These are phyloP conservation scores for Mycena belliarum DNA, from an alignment of 768 basidiomycete genomes.

Conservation along the genomic window DNA sequence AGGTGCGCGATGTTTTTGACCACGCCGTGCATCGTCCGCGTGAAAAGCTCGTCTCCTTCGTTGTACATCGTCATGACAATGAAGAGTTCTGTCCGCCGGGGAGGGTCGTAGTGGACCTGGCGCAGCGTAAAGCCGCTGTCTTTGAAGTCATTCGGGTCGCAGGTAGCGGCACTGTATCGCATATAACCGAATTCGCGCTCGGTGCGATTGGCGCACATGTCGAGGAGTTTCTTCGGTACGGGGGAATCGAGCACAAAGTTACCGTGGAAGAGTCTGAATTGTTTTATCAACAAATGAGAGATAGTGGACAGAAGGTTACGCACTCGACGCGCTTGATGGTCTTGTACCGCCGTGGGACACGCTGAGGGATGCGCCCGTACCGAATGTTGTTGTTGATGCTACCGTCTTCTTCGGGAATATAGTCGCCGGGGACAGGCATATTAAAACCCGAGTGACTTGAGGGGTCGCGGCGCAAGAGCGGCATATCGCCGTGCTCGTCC, in stretches of 20 bases:
- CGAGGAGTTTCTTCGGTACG: constrained; percentile 88
- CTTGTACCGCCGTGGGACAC: constrained; percentile 87
- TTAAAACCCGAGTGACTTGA: constrained; percentile 28
- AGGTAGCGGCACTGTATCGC: constrained; percentile 95
- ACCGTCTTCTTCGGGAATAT: constrained; percentile 34
- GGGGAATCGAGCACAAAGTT: constrained; percentile 91
- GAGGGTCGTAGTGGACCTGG: constrained; percentile 89
- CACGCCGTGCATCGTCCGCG: constrained; percentile 92
- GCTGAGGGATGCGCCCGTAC: constrained; percentile 89
- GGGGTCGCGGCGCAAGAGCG: constrained; percentile 56
- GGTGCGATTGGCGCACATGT: constrained; percentile 72
- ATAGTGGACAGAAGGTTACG: too few relatives aligned
- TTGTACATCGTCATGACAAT: constrained; percentile 99
- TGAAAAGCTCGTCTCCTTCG: constrained; percentile 61
- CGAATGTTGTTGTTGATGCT: constrained; percentile 58
- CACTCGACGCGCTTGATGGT: constrained; percentile 91
- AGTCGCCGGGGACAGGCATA: constrained; percentile 47
- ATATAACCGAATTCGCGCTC: constrained; percentile 94
- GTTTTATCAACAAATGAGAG: not conserved
- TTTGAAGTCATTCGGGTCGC: constrained; percentile 93
- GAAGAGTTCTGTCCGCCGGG: constrained; percentile 88
- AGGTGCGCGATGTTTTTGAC: constrained; percentile 92
- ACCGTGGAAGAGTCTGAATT: constrained; percentile 80
- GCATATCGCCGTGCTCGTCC: constrained; percentile 65
- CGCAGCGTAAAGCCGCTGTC: constrained; percentile 81